Percentiles rank a stretch among this genome's conserved stretches.
phyloP scores from a whole-genome alignment of 2,329 filamentous ascomycete genomes.

The Lasiodiplodia theobromae region DNA sequence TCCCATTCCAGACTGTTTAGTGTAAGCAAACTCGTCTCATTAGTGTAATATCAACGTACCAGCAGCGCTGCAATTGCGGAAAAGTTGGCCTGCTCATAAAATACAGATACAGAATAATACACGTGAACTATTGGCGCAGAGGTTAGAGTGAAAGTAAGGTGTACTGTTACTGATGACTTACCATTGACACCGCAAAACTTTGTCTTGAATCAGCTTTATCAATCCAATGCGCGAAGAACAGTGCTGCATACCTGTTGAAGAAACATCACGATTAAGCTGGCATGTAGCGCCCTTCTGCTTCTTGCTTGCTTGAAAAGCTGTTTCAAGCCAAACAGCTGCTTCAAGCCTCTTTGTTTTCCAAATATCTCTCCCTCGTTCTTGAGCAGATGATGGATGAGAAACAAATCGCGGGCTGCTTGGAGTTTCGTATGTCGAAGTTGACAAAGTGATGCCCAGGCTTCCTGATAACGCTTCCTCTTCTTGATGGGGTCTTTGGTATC shows the following conservation, averaged over 20 bases:
- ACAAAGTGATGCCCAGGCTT: conserved; percentile 56
- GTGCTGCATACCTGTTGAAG: conserved; percentile 34
- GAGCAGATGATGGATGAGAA: conserved; percentile 51
- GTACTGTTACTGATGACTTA: conserved; percentile 7
- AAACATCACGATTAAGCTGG: conserved; percentile 41
- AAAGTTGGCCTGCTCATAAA: conserved; percentile 56
- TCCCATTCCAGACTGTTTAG: conserved; percentile 46
- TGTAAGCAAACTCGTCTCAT: conserved; percentile 38
- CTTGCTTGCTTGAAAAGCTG: conserved; percentile 38
- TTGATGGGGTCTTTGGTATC: conserved; percentile 35
- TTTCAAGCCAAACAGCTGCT: conserved; percentile 36
- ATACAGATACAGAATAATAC: conserved; percentile 42
- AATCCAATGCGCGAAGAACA: fast-evolving
- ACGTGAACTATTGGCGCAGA: conserved; percentile 25
- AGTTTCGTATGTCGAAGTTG: conserved; percentile 60
- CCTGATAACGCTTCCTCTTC: conserved; percentile 46
- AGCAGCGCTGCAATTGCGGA: not conserved
- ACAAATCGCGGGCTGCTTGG: conserved; percentile 61
- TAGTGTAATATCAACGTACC: conserved; percentile 32
- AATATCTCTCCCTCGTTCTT: conserved; percentile 44
- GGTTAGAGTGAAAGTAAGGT: not conserved
- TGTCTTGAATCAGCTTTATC: not conserved
- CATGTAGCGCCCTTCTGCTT: conserved; percentile 38
- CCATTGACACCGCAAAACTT: conserved; percentile 40
- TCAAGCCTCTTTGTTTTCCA: conserved; percentile 38